A percentile compares a stretch with the other conserved stretches of the same genome.
Conservation (phyloP, 805 yeast species). For the Myxozyma neotropica region DNA sequence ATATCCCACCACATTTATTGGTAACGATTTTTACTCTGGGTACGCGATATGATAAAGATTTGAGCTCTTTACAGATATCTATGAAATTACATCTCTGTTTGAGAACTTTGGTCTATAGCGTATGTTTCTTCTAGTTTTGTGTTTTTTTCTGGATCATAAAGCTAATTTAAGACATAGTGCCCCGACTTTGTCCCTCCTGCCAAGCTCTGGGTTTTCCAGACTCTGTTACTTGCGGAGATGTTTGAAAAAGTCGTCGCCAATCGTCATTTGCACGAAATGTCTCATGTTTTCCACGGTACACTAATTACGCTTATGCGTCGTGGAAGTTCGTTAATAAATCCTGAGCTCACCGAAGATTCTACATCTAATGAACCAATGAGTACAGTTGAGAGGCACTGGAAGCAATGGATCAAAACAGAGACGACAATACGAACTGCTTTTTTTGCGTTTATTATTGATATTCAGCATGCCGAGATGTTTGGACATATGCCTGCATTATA, state of each 20-base stretch:
- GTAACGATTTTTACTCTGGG: slow-evolving; percentile 40
- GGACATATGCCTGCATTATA: slow-evolving; percentile 44
- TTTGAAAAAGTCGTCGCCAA: slow-evolving; percentile 39
- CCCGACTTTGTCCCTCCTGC: slow-evolving; percentile 37
- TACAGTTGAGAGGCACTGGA: slow-evolving; percentile 44
- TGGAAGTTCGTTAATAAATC: slow-evolving; percentile 30
- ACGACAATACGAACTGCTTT: slow-evolving; percentile 46
- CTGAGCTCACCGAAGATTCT: slow-evolving; percentile 24
- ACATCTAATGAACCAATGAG: slow-evolving; percentile 26
- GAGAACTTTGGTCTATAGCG: slow-evolving; percentile 23
- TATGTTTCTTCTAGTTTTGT: background rate
- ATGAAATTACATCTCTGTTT: slow-evolving; percentile 19
- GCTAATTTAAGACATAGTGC: slow-evolving; percentile 28
- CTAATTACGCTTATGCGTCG: slow-evolving; percentile 38
- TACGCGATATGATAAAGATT: slow-evolving; percentile 36
- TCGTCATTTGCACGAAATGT: slow-evolving; percentile 38
- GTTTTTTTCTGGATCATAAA: too few species aligned
- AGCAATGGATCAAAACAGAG: slow-evolving; percentile 52
- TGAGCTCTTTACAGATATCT: slow-evolving; percentile 7
- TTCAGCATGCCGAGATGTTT: slow-evolving; percentile 46
- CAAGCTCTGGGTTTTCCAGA: slow-evolving; percentile 38
- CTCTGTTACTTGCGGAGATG: slow-evolving; percentile 37
- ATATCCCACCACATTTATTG: slow-evolving; percentile 34
- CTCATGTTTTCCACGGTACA: slow-evolving; percentile 41
- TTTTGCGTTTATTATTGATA: slow-evolving; percentile 48